A percentile compares a stretch with the other conserved stretches of the same genome.
These are phyloP conservation scores for Leccinum fallax DNA, from an alignment of 1,284 basidiomycete species.

Conservation along the genomic window DNA sequence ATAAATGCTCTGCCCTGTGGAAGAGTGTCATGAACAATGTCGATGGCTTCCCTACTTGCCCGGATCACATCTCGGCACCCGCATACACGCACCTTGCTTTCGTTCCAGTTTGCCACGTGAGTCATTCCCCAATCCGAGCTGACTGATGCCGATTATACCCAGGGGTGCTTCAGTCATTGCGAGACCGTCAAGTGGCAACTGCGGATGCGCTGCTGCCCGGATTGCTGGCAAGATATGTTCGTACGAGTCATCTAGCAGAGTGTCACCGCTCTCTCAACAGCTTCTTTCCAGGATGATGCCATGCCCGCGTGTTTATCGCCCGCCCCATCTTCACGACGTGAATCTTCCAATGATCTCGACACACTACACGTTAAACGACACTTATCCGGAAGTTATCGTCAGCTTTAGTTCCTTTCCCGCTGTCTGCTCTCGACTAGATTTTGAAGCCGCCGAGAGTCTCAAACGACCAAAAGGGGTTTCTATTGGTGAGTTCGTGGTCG, in stretches of 20 bases:
- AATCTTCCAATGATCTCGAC: not conserved
- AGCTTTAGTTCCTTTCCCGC: too few species aligned
- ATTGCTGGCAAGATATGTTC: slow-evolving; percentile 32
- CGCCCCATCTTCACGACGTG: not conserved
- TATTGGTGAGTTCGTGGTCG: not conserved
- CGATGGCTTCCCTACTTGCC: slow-evolving; percentile 40
- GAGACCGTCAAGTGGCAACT: slow-evolving; percentile 40
- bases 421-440: slow-evolving; percentile 3
- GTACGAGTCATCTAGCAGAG: not conserved
- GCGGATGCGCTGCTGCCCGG: slow-evolving; percentile 40
- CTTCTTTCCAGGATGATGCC: slow-evolving; percentile 9
- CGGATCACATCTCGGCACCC: slow-evolving; percentile 39
- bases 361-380: not conserved
- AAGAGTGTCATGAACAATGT: slow-evolving; percentile 32
- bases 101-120: slow-evolving; percentile 41
- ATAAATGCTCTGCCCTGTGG: slow-evolving; percentile 38
- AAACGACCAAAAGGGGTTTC: not conserved
- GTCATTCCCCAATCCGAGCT: slow-evolving; percentile 10
- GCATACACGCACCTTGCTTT: slow-evolving; percentile 42
- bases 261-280: not conserved
- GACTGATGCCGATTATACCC: not conserved
- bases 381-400: not conserved
- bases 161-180: slow-evolving; percentile 38
- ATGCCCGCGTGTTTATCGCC: too few species aligned
- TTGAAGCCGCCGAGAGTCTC: not conserved